These are phyloP conservation scores for Gynochthodes officinalis DNA, from an alignment of 257 asterid genomes.

Conservation along the genomic window DNA sequence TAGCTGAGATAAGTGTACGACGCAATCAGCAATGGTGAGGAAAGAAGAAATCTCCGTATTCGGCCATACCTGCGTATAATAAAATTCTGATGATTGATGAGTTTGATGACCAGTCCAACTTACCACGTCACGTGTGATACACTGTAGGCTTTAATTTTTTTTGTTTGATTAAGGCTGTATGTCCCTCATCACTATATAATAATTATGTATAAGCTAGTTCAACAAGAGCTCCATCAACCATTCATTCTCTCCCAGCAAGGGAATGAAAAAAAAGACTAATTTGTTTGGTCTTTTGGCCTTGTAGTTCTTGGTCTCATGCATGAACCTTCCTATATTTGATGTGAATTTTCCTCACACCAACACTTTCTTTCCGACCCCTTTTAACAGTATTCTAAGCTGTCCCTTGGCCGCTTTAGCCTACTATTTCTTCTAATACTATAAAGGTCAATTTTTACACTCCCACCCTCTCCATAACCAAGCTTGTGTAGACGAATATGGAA, in stretches of 20 bases:
- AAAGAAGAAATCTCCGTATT: not conserved
- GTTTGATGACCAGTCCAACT: slow-evolving; percentile 17
- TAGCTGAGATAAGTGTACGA: not conserved
- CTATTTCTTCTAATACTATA: slow-evolving; percentile 10
- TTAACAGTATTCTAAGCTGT: slow-evolving; percentile 9
- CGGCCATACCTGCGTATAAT: not conserved
- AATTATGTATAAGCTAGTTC: not conserved
- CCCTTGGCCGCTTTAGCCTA: too few species aligned
- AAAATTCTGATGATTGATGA: not conserved
- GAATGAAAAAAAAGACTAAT: slow-evolving; percentile 7
- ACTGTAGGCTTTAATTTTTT: slow-evolving; percentile 14
- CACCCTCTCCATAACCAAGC: not conserved
- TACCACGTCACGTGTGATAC: slow-evolving; percentile 22
- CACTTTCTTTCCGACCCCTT: not conserved
- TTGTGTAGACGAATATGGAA: not conserved
- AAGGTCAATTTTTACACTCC: not conserved
- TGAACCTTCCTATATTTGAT: slow-evolving; percentile 24
- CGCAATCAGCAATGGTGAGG: not conserved
- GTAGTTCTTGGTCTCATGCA: slow-evolving; percentile 26
- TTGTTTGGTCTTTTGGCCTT: slow-evolving; percentile 22
- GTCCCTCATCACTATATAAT: not conserved
- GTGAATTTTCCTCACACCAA: slow-evolving; percentile 18
- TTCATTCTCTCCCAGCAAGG: slow-evolving; percentile 9
- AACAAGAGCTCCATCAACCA: not conserved
- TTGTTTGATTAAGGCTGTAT: not conserved